Evolutionary conservation across 768 basidiomycete genomes (phyloP), one percentile per base, ranked within the genome.

Genomic region (Amanita jacksonii): DNA sequence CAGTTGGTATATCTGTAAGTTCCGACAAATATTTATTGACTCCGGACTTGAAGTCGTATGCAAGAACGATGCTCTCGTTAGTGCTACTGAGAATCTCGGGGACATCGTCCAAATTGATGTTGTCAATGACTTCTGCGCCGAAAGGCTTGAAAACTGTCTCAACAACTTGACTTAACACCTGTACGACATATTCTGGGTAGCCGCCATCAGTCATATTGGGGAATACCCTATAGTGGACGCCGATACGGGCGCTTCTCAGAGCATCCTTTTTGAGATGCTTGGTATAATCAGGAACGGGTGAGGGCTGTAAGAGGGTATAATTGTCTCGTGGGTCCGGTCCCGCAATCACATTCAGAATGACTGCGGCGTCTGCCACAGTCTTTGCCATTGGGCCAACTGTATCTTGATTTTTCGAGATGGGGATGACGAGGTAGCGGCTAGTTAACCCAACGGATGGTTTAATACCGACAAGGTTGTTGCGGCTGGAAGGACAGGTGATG

Each of bases 391-490:
- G 77, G 0, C 78, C 79, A 2, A 78, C 67, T 2, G 76, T 72
- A 49, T 80, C 79, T 56, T 77, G 76, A 50, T 77, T 68, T 12
- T 57, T 58, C 1, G 75, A 76, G 4, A 76, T 73, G 3, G 79
- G 79, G 22, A 79, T 60, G 4, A 79, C 77, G 77, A 41, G 27
- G 1, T 34, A 18, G 10, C 76, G 65, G 4, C 76, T 79, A 4
- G 75, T 77, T 24, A 77, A 56, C 0, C 78, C 78, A 8, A 79
- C 67, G 2, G 74, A 79, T 0, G 79, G 74, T 51, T 78, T 78
- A 36, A 80, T 74, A 0, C 77, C 78, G 3, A 65, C 77, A 5
- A 78, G 32, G 49, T 78, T 78, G 41, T 78, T 78, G n/a, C 66
- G 56, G 50, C 63, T 65, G 0, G 70, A 56, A 16, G 76, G 79